A percentile compares a stretch with the other conserved stretches of the same genome.
phyloP scores from a whole-genome alignment of 164 flowering plant genomes.

The Berberis vulgaris region DNA sequence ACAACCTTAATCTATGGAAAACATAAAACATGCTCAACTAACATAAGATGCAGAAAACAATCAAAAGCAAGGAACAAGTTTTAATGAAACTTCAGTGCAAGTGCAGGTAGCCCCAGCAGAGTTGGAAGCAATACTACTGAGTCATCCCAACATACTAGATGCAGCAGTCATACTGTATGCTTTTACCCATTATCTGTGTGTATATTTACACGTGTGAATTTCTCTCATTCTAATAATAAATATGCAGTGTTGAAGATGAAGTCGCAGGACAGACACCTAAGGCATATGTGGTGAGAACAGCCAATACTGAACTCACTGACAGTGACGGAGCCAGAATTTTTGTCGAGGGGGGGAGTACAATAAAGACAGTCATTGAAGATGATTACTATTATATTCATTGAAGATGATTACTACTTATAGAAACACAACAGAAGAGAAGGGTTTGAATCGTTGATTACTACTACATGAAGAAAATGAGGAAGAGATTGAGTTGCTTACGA shows the following conservation, averaged over 20 bases:
- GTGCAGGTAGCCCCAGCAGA: conserved; percentile 76
- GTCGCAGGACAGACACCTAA: conserved; percentile 64
- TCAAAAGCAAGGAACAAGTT: neutral
- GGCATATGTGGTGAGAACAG: conserved; percentile 56
- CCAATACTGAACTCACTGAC: conserved; percentile 32
- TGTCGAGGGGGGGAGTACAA: too few relatives aligned
- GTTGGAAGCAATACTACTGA: conserved; percentile 50
- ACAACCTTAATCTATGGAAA: too few relatives aligned
- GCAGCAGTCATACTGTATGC: conserved; percentile 73
- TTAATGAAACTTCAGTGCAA: neutral
- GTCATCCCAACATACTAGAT: conserved; percentile 50
- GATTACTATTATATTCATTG: too few relatives aligned
- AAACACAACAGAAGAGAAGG: too few relatives aligned
- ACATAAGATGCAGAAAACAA: too few relatives aligned
- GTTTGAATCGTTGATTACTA: too few relatives aligned
- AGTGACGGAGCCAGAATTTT: too few relatives aligned
- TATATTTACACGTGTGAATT: neutral
- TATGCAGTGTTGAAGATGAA: conserved; percentile 53
- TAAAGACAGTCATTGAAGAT: too few relatives aligned
- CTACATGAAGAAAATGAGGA: too few relatives aligned
- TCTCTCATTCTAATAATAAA: neutral
- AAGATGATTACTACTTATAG: too few relatives aligned
- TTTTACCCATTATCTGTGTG: neutral
- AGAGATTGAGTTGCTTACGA: too few relatives aligned
- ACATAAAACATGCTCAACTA: too few relatives aligned